These are phyloP conservation scores for Hortiboletus rubellus DNA, from an alignment of 1,284 basidiomycete genomes.

Conservation along the genomic window DNA sequence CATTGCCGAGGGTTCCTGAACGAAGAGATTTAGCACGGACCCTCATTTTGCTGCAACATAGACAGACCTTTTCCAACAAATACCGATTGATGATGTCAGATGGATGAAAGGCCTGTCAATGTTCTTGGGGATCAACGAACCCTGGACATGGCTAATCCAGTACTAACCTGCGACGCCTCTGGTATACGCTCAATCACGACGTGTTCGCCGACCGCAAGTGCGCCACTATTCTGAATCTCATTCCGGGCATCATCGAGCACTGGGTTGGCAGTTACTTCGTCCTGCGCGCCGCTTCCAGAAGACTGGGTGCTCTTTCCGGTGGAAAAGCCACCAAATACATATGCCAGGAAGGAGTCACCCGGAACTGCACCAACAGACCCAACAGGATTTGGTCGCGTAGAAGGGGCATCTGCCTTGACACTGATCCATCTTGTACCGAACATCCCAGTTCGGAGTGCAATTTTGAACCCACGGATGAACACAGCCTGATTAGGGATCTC, in stretches of 20 bases:
- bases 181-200: slow-evolving; percentile 7
- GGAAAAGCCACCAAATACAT: not conserved
- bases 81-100: slow-evolving; percentile 11
- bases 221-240: not conserved
- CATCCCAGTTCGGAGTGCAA: slow-evolving; percentile 4
- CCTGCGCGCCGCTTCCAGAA: not conserved
- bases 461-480: slow-evolving; percentile 16
- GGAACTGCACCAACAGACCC: too few species aligned
- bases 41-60: not conserved
- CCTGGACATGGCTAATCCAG: not conserved
- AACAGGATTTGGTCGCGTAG: too few species aligned
- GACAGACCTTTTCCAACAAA: not conserved
- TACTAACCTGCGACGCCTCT: slow-evolving; percentile 3
- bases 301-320: not conserved
- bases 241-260: not conserved
- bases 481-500: not conserved
- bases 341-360: not conserved
- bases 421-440: slow-evolving; percentile 4
- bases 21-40: not conserved
- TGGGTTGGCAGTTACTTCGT: not conserved
- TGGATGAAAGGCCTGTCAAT: slow-evolving; percentile 11
- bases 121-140: not conserved
- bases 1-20: not conserved
- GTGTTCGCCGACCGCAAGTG: slow-evolving; percentile 1
- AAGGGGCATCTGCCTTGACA: not conserved